phyloP scores from a whole-genome alignment of 2,329 filamentous ascomycete species.

The Hortaea werneckii region DNA sequence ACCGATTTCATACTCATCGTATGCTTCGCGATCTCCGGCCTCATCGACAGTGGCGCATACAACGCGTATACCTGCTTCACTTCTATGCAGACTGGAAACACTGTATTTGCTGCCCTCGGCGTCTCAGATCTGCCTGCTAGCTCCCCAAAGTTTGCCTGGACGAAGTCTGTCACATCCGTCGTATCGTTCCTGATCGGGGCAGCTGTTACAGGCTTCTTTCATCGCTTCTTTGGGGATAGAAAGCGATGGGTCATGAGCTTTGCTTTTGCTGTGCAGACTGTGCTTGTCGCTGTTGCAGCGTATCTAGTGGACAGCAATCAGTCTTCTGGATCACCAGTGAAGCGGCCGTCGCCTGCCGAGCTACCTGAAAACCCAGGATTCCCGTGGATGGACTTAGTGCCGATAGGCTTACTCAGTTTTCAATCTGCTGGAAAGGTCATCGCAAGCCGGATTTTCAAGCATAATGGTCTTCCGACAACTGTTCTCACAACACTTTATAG shows the following conservation, averaged over 20 bases:
- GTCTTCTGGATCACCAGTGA: slow-evolving; percentile 4
- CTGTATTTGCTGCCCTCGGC: slow-evolving; percentile 65
- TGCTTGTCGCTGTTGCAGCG: slow-evolving; percentile 29
- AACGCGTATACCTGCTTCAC: slow-evolving; percentile 70
- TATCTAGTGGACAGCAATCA: slow-evolving; percentile 25
- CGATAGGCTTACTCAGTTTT: slow-evolving; percentile 59
- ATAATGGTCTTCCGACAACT: slow-evolving; percentile 61
- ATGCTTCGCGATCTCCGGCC: slow-evolving; percentile 64
- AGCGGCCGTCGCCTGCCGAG: slow-evolving; percentile 8
- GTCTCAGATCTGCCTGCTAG: slow-evolving; percentile 27
- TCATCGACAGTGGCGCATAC: slow-evolving; percentile 64
- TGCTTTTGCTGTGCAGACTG: slow-evolving; percentile 28
- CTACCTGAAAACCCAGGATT: slow-evolving; percentile 7
- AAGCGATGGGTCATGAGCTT: slow-evolving; percentile 51
- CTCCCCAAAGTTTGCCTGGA: slow-evolving; percentile 44
- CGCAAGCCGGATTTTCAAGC: slow-evolving; percentile 55
- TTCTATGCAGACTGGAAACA: slow-evolving; percentile 58
- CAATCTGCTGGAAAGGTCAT: slow-evolving; percentile 69
- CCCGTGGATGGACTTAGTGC: slow-evolving; percentile 43
- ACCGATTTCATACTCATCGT: slow-evolving; percentile 57
- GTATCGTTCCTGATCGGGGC: slow-evolving; percentile 60
- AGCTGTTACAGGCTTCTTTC: slow-evolving; percentile 57
- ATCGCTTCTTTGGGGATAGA: slow-evolving; percentile 50
- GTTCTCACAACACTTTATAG: slow-evolving; percentile 73
- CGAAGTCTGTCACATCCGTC: slow-evolving; percentile 60